Percentiles rank a stretch among this genome's conserved stretches.
phyloP scores from a whole-genome alignment of 1,139 yeast genomes.

The Scheffersomyces cryptocercus region DNA sequence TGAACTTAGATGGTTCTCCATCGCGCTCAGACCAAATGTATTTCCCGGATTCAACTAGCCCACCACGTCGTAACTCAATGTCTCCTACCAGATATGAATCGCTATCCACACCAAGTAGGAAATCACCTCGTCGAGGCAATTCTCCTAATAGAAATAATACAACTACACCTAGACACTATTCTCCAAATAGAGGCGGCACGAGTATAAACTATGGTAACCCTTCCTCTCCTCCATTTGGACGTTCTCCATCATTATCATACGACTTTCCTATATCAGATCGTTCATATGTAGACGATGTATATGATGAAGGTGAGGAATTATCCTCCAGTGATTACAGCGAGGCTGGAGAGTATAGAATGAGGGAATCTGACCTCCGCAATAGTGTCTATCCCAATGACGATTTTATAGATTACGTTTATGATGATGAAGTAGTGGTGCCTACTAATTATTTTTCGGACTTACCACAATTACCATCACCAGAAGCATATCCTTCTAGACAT shows the following conservation, averaged over 20 bases:
- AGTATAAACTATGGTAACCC: slow-evolving; percentile 20
- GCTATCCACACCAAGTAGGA: too few relatives aligned
- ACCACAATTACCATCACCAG: neutral
- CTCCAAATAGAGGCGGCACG: slow-evolving; percentile 7
- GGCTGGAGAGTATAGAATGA: neutral
- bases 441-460: slow-evolving; percentile 12
- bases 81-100: neutral
- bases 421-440: slow-evolving; percentile 24
- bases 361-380: neutral
- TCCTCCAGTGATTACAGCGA: slow-evolving; percentile 1
- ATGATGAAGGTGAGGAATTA: slow-evolving; percentile 9
- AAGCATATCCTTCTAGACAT: neutral
- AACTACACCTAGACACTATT: slow-evolving; percentile 1
- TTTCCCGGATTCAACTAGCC: too few relatives aligned
- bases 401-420: slow-evolving; percentile 6
- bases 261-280: slow-evolving; percentile 2
- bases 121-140: too few relatives aligned
- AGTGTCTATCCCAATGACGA: neutral
- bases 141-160: neutral
- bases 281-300: slow-evolving; percentile 5
- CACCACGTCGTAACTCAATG: neutral
- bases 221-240: slow-evolving; percentile 30
- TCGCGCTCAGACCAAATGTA: too few relatives aligned
- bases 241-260: slow-evolving; percentile 17
- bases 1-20: too few relatives aligned